phyloP scores from a whole-genome alignment of 2,329 filamentous ascomycete genomes.

The Diaporthe helianthi region DNA sequence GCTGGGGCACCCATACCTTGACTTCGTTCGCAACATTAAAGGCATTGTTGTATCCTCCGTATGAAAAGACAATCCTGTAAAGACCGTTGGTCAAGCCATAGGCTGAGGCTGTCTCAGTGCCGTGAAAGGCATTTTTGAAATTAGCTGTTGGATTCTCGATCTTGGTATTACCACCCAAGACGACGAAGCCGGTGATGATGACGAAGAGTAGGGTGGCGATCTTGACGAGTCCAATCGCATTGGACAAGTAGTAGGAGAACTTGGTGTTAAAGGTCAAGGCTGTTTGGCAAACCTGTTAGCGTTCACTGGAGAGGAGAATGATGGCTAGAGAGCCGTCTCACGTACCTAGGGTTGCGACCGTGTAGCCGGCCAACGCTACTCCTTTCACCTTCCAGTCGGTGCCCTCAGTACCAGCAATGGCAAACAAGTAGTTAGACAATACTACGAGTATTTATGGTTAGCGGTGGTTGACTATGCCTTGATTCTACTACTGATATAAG shows the following conservation, averaged over 20 bases:
- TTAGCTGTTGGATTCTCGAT: conserved; percentile 60
- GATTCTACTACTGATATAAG: background rate
- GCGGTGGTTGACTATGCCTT: rapidly evolving
- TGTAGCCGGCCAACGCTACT: conserved; percentile 70
- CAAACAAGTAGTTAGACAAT: conserved; percentile 68
- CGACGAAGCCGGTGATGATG: conserved; percentile 63
- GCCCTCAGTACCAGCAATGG: conserved; percentile 56
- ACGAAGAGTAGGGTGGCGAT: conserved; percentile 65
- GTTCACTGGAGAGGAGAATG: too few species aligned
- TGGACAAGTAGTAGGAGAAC: conserved; percentile 59
- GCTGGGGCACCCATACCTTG: conserved; percentile 41
- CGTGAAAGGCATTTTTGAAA: conserved; percentile 59
- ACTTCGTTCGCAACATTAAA: conserved; percentile 69
- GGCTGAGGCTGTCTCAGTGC: conserved; percentile 50
- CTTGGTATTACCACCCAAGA: conserved; percentile 61
- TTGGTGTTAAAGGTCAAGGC: conserved; percentile 56
- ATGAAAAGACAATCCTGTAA: conserved; percentile 65
- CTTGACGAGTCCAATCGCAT: conserved; percentile 63
- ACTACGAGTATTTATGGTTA: conserved; percentile 47
- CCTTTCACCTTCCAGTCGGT: conserved; percentile 72
- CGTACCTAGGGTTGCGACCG: conserved; percentile 63
- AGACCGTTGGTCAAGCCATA: conserved; percentile 63
- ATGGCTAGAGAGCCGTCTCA: background rate
- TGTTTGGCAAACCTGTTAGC: background rate
- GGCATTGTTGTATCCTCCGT: conserved; percentile 63